Base-by-base conservation (phyloP, 139 green algal species). In the Diplosphaera chodatii region DNA sequence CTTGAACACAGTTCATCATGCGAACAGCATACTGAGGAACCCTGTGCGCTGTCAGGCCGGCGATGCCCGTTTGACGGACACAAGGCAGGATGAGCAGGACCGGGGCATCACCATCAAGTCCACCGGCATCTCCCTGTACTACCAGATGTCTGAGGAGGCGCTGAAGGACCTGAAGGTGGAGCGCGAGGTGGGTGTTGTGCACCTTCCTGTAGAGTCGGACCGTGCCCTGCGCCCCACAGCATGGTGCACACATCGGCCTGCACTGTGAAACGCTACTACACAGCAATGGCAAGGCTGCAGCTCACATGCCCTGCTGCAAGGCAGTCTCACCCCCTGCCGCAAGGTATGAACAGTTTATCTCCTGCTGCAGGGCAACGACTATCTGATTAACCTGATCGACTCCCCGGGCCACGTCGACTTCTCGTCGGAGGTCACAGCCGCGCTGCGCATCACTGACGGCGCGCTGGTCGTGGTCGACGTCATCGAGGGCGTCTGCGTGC, bases 61-160 rank as follows among this genome's bases (percentile, higher is more conserved):
- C 32, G 92, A 97, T 80, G 78, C 85, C 59, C 87, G 92, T 63
- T 82, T 97, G 55, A 97, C 92, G 59, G 96, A 99, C 80, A 99
- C 96, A 1, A 91, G 96, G 64, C 84, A 90, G 66, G 96, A 99
- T 78, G 96, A 99, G 88, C 93, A 98, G 82, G 95, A 99, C 77
- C 91, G 96, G 63, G 92, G 96, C 74, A 99, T 99, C 81, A 99
- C 96, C 73, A 99, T 99, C 88, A 99, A 99, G 92, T 98, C 93
- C 59, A 99, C 96, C 32, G 91, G 85, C 29, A 99, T 99, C 80
- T 99, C 96, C 10, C 91, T 99, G 68, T 99, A 98, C 84, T 99
- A 99, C 82, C 74, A 93, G 73, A 96, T 98, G 82, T 66, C 72
- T 0, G 91, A 96, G 1, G 85, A 89, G 34, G 70, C 84, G 59